These are phyloP conservation scores for Plasmopara muralis DNA, from an alignment of 352 stramenopile genomes.

Conservation along the genomic window DNA sequence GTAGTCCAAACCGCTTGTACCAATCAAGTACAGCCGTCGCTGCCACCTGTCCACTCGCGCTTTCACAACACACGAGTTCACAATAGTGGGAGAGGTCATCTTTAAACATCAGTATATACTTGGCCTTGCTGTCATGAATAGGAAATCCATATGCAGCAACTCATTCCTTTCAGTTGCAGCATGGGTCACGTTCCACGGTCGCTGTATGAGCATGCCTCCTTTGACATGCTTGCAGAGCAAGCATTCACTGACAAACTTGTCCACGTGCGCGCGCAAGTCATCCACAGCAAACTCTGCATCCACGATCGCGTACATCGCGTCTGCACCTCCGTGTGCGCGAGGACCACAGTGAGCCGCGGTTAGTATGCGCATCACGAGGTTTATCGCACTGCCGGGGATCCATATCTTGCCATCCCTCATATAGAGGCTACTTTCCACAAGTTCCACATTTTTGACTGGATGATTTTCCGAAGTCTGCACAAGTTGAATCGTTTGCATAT, in stretches of 20 bases:
- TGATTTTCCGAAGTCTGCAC: neutral
- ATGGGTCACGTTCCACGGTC: neutral
- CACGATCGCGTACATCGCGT: neutral
- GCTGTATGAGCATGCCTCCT: neutral
- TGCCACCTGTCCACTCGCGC: neutral
- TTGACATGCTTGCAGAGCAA: neutral
- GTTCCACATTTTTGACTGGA: neutral
- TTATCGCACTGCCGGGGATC: neutral
- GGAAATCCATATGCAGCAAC: neutral
- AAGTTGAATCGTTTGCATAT: neutral
- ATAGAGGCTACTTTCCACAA: too few relatives aligned
- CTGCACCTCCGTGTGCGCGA: neutral
- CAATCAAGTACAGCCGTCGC: neutral
- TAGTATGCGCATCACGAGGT: neutral
- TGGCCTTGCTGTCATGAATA: neutral
- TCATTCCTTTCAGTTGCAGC: neutral
- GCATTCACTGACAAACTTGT: neutral
- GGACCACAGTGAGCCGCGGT: neutral
- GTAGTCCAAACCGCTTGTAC: slow-evolving; percentile 1
- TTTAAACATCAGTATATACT: neutral
- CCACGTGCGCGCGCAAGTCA: neutral
- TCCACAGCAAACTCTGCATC: neutral
- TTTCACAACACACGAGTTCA: neutral
- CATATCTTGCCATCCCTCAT: neutral
- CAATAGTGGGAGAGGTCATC: neutral